Evolutionary conservation across 75 land plant species (phyloP).

Genomic region (Adiantum capillusveneris): DNA sequence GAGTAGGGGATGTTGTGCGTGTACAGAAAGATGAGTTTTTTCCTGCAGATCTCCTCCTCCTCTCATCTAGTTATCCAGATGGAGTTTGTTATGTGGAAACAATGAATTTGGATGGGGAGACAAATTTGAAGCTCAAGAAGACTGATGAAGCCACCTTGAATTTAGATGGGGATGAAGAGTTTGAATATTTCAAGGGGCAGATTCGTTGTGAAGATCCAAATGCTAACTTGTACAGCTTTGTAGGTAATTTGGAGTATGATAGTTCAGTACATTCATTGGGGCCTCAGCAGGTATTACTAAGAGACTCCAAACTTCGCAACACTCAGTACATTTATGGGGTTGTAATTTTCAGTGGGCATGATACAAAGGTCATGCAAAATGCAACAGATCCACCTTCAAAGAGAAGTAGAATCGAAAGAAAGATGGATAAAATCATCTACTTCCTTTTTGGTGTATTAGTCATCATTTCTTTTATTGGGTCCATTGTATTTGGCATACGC

Average conservation of each 20-base stretch:
- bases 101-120: conserved; percentile 92
- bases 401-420: conserved; percentile 54
- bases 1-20: conserved; percentile 79
- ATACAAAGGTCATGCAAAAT: conserved; percentile 69
- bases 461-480: conserved; percentile 44
- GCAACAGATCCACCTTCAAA: conserved; percentile 59
- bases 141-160: conserved; percentile 51
- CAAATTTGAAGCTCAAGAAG: conserved; percentile 76
- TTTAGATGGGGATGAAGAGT: conserved; percentile 46
- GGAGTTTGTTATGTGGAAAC: conserved; percentile 93
- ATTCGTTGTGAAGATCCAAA: conserved; percentile 90
- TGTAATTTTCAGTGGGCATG: conserved; percentile 60
- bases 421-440: conserved; percentile 64
- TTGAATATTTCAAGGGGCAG: conserved; percentile 37
- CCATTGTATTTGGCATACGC: conserved; percentile 43
- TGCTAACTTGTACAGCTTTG: conserved; percentile 67
- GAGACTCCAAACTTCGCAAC: conserved; percentile 73
- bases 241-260: conserved; percentile 69
- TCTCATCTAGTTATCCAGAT: conserved; percentile 76
- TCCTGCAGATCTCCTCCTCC: conserved; percentile 69
- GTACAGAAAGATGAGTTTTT: conserved; percentile 69
- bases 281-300: conserved; percentile 65
- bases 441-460: conserved; percentile 46
- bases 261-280: conserved; percentile 36
- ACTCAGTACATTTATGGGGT: conserved; percentile 53